Evolutionary conservation across 306 rosid genomes (phyloP), one percentile per base, ranked within the genome.

Genomic region (Sicyos baderoa): DNA sequence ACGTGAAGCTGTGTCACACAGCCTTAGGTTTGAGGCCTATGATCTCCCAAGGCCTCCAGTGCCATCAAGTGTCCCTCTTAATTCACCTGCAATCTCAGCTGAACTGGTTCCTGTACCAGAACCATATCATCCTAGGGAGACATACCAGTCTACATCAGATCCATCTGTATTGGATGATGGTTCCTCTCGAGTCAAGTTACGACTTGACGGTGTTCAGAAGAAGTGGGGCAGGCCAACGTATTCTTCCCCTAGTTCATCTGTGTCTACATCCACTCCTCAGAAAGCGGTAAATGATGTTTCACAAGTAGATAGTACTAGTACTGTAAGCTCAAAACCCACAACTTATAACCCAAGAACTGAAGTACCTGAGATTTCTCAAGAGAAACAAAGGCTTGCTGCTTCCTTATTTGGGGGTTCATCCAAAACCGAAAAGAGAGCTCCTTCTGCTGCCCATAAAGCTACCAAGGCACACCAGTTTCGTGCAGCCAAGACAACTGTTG

Each of bases 351-450:
- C 87, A 3, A 84, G 83, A 79, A 88, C 74, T 82, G 27, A 80
- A 12, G 79, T 65, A 32, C 85, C 80, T 79, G 94, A 91, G 74
- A 82, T 86, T 77, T 35, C 79, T 78, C 76, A 81, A 4, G 94
- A 91, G 76, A 91, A 85, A 84, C 94, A 91, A 85, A 91, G 79
- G 85, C 93, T 91, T 84, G 97, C 96, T 32, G 88, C 88, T 84
- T 86, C 95, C 35, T 83, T 91, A 75, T 88, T 88, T 84, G 96
- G 97, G 29, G 91, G 88, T 62, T 69, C 94, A 32, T 80, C 86
- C 58, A 82, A 82, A 80, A 73, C 74, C 2, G 91, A 88, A 76
- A 88, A 76, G 84, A 85, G 80, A 73, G 51, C 75, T 1, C 60
- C 80, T 55, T 75, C 90, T 48, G 63, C 89, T 25, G 73, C 74